Evolutionary conservation across 2,329 filamentous ascomycete species (phyloP), one percentile per base, ranked within the genome.

Genomic region (Penicillium fuscoglaucum): DNA sequence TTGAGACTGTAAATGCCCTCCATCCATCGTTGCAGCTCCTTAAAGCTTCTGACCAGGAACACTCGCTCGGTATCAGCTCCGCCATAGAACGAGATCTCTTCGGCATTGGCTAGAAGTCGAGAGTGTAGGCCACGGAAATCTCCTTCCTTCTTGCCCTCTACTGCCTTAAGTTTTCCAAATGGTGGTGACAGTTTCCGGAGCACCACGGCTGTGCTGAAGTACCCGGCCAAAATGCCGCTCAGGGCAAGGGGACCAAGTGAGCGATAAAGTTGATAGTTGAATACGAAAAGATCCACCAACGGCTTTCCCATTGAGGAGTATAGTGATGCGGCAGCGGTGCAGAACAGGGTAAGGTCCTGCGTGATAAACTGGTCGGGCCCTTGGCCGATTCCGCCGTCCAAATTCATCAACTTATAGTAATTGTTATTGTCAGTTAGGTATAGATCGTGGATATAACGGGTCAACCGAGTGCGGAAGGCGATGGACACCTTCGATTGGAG

Each of bases 271-370:
- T 99, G 95, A 74, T 96, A 99, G 76, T 96, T 99, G 82, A 99
- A 99, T 47, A 98, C 95, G 66, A 93, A 90, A 2, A 99, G 82
- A 73, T 99, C 95, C n/a, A 99, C 91, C 64, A 97, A 87, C 0
- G 95, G 95, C 74, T 99, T 99, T n/a, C 95, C 95, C 3, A 99
- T 82, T 0, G 93, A 97, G 1, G 95, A 98, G 78, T 98, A 99
- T 6, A 99, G 79, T 24, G 91, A 91, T 17, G 95, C 93, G 1
- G 95, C 93, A 4, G 93, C 88, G 12, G 91, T 90, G 72, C 96
- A 99, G 79, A 99, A 99, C 1, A 96, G 82, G 0, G 95, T 98
- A 33, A 99, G 82, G 74, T 99, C 95, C 72, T 98, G 93, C 0
- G 95, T 98, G 70, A 99, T 98, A 76, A 93, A 98, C 70, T 99